Conservation (phyloP, 805 yeast genomes). For the Pichia scutulata region DNA sequence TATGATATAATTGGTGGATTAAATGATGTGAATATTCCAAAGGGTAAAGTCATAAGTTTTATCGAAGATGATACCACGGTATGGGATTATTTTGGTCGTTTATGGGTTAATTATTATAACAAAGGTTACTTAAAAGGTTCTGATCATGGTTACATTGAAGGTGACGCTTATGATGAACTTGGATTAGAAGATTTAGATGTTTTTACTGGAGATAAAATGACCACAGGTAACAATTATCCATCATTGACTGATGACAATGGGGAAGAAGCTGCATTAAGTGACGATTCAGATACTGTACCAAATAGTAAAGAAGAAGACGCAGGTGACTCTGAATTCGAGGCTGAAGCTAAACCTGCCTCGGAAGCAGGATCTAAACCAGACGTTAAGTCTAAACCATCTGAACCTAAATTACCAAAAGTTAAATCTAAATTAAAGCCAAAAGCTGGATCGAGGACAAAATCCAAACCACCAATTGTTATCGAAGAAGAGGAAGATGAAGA, state of each 20-base stretch:
- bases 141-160: slow-evolving; percentile 25
- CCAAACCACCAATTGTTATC: background rate
- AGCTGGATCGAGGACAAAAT: background rate
- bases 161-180: slow-evolving; percentile 26
- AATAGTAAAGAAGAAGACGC: background rate
- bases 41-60: slow-evolving; percentile 39
- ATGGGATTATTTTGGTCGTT: slow-evolving; percentile 39
- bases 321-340: background rate
- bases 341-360: background rate
- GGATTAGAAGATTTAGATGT: slow-evolving; percentile 19
- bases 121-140: slow-evolving; percentile 17
- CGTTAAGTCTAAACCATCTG: background rate
- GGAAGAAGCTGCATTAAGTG: background rate
- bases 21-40: slow-evolving; percentile 29
- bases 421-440: background rate
- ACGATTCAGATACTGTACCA: background rate
- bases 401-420: background rate
- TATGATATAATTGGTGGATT: slow-evolving; percentile 49
- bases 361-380: background rate
- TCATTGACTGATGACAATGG: slow-evolving; percentile 1
- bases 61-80: slow-evolving; percentile 23
- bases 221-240: background rate
- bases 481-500: background rate
- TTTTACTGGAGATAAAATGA: background rate
- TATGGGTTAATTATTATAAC: slow-evolving; percentile 43